Base-by-base conservation (phyloP, 106 monocot genomes). In the Apostasia shenzhenica region DNA sequence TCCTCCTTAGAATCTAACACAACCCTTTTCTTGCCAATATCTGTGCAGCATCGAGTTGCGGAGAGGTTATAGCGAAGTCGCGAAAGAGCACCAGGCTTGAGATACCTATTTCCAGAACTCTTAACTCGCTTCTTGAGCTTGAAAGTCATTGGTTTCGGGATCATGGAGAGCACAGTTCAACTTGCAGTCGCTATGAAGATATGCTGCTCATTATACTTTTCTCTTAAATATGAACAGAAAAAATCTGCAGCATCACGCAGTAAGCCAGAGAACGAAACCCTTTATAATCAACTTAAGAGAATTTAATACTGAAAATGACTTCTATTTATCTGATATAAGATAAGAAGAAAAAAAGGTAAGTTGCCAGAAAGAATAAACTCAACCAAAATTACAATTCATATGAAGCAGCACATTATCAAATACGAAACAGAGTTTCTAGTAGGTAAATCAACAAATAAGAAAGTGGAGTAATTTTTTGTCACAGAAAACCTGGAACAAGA, bases 1-100 rank as follows among this genome's bases (percentile, higher is more conserved):
- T 70, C 68, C 48, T 84, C 82, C 60, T 84, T 80, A 0, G 78
- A 61, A 57, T 82, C 79, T 14, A 82, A 66, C 42, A 77, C 69
- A 54, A 89, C 81, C 64, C 92, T 80, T 72, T 86, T 95, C 82
- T 89, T 95, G 41, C 89, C 82, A 11, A 92, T 86, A 59, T 83
- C 81, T 0, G 76, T 90, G 79, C 91, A 94, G 26, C 82, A 70
- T 66, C 76, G 88, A 57, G 79, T 63, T 66, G 80, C 14, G 4
- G 72, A 83, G 70, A 84, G 72, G 66, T 45, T 88, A 55, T 80
- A 75, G 3, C 92, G 80, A 7, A 89, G 54, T 68, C 83, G 88
- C 0, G 92, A 82, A 38, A 97, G 83, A 5, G 84, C 86, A 26
- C 89, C 92, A 43, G 90, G 90, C 73, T 83, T 92, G 63, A 93